Evolutionary conservation across 2,329 filamentous ascomycete genomes (phyloP).

Genomic region (Volutella citrinella): DNA sequence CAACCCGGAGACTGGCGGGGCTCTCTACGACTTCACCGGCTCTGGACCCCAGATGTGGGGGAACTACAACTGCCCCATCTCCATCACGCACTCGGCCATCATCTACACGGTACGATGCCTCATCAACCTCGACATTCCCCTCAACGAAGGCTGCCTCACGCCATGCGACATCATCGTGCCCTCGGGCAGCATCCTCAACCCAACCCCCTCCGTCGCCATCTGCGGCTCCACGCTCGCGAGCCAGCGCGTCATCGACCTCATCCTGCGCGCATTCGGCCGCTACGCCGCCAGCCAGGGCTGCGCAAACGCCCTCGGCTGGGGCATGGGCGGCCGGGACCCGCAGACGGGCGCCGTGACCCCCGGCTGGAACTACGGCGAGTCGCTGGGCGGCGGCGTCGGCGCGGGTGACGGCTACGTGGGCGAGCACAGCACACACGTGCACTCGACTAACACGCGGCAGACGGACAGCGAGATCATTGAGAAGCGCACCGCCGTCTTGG

Average conservation of each 20-base stretch:
- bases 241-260: slow-evolving; percentile 32
- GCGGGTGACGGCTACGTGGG: slow-evolving; percentile 29
- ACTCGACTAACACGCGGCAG: slow-evolving; percentile 32
- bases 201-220: slow-evolving; percentile 30
- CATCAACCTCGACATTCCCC: slow-evolving; percentile 33
- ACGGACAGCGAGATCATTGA: slow-evolving; percentile 34
- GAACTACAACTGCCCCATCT: slow-evolving; percentile 35
- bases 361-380: slow-evolving; percentile 60
- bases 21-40: slow-evolving; percentile 35
- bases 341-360: slow-evolving; percentile 21
- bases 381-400: slow-evolving; percentile 31
- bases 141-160: slow-evolving; percentile 37
- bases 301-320: slow-evolving; percentile 32
- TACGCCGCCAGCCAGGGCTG: slow-evolving; percentile 28
- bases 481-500: slow-evolving; percentile 31
- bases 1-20: slow-evolving; percentile 26
- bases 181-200: slow-evolving; percentile 30
- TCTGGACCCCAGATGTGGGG: slow-evolving; percentile 33
- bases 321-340: slow-evolving; percentile 28
- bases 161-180: slow-evolving; percentile 34
- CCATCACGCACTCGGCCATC: slow-evolving; percentile 36
- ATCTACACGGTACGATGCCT: slow-evolving; percentile 38
- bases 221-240: slow-evolving; percentile 59
- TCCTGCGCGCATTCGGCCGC: slow-evolving; percentile 28
- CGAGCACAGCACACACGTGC: slow-evolving; percentile 25